phyloP scores from a whole-genome alignment of 2,329 filamentous ascomycete species.

The Laburnicola sp. region DNA sequence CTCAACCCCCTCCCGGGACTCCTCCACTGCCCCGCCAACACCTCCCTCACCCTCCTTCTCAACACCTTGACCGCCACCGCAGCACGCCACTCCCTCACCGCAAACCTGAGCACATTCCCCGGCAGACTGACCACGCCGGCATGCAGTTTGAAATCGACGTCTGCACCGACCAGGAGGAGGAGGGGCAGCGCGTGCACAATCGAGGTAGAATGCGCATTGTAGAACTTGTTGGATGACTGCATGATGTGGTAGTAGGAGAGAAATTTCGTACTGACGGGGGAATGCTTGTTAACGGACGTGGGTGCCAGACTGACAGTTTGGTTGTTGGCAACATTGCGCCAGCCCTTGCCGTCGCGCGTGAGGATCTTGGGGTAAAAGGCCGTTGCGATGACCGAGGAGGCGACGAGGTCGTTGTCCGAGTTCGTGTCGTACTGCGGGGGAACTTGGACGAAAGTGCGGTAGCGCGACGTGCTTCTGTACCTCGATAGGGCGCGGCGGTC shows the following conservation, averaged over 20 bases:
- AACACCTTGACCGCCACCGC: slow-evolving; percentile 87
- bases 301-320: slow-evolving; percentile 86
- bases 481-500: slow-evolving; percentile 72
- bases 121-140: slow-evolving; percentile 85
- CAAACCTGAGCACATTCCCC: slow-evolving; percentile 82
- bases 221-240: slow-evolving; percentile 80
- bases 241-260: slow-evolving; percentile 97
- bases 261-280: slow-evolving; percentile 64
- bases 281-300: slow-evolving; percentile 80
- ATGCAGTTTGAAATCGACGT: slow-evolving; percentile 87
- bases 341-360: slow-evolving; percentile 79
- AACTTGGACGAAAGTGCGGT: slow-evolving; percentile 80
- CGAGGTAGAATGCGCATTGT: slow-evolving; percentile 76
- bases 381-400: slow-evolving; percentile 83
- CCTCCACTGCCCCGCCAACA: slow-evolving; percentile 72
- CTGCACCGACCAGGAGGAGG: slow-evolving; percentile 72
- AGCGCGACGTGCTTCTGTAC: slow-evolving; percentile 66
- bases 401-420: slow-evolving; percentile 77
- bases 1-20: slow-evolving; percentile 46
- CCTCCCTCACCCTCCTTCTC: slow-evolving; percentile 71
- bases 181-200: slow-evolving; percentile 75
- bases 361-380: slow-evolving; percentile 96
- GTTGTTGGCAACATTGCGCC: slow-evolving; percentile 91
- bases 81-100: slow-evolving; percentile 84
- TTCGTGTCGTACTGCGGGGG: slow-evolving; percentile 74